Evolutionary conservation across 768 basidiomycete genomes (phyloP).

Genomic region (Royoungia palumana): DNA sequence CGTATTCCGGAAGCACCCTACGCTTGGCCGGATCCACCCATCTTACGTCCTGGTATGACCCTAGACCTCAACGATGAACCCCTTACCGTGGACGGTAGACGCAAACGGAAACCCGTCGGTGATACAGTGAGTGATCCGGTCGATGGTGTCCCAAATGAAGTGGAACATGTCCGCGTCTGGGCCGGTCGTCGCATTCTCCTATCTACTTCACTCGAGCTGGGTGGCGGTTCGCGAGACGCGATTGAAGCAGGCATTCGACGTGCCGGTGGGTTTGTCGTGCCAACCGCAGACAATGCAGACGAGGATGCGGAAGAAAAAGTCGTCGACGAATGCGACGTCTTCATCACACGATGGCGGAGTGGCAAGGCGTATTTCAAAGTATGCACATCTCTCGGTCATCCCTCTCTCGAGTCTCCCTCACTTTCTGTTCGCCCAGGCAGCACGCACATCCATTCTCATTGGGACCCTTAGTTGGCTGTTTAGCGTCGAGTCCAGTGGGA

Average conservation of each 20-base stretch:
- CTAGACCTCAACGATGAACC: constrained; percentile 15
- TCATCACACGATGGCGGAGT: constrained; percentile 65
- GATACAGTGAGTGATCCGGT: constrained; percentile 19
- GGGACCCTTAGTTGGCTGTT: constrained; percentile 85
- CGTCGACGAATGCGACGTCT: constrained; percentile 60
- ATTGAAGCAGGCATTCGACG: constrained; percentile 58
- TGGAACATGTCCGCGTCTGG: constrained; percentile 53
- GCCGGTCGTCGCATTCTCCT: constrained; percentile 58
- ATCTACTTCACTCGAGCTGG: constrained; percentile 54
- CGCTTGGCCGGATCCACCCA: constrained; percentile 69
- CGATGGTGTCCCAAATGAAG: constrained; percentile 11
- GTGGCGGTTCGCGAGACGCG: constrained; percentile 44
- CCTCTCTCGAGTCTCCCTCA: background rate
- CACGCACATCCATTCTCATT: constrained; percentile 41
- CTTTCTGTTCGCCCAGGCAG: constrained; percentile 46
- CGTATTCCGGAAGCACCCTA: constrained; percentile 53
- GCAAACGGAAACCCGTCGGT: constrained; percentile 24
- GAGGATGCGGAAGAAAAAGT: constrained; percentile 29
- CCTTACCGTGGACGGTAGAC: constrained; percentile 16
- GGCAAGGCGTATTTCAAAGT: constrained; percentile 73
- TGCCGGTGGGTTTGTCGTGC: constrained; percentile 55
- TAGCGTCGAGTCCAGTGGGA: constrained; percentile 64
- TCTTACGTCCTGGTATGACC: constrained; percentile 35
- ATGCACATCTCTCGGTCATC: constrained; percentile 6
- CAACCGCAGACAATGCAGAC: constrained; percentile 46